phyloP scores from a whole-genome alignment of 257 asterid genomes.

The Paulownia fortunei region DNA sequence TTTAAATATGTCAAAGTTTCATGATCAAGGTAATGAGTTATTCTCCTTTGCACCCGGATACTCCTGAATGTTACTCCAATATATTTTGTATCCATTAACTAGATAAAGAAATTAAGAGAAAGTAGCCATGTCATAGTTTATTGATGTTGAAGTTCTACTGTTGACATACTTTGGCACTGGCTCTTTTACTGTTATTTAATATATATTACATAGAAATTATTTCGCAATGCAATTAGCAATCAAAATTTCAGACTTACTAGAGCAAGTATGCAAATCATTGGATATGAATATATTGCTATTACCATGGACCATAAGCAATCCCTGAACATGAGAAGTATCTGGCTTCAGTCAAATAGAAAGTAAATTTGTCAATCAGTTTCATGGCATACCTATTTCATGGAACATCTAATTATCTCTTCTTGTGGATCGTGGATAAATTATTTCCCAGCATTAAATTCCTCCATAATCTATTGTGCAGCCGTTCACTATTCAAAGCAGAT shows the following conservation, averaged over 20 bases:
- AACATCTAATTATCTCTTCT: slow-evolving; percentile 10
- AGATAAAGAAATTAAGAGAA: neutral
- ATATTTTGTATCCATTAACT: neutral
- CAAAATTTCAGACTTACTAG: neutral
- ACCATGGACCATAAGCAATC: neutral
- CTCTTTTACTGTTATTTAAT: neutral
- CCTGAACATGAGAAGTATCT: neutral
- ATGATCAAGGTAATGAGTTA: slow-evolving; percentile 22
- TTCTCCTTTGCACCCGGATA: neutral
- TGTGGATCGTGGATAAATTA: slow-evolving; percentile 1
- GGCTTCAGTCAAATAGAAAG: neutral
- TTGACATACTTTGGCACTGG: neutral
- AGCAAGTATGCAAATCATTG: neutral
- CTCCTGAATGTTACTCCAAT: neutral
- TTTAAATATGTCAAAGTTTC: slow-evolving; percentile 33
- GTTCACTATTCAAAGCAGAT: slow-evolving; percentile 43
- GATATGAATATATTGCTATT: neutral
- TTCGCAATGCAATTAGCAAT: neutral
- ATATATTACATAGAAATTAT: neutral
- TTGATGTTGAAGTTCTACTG: neutral
- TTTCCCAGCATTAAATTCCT: slow-evolving; percentile 2
- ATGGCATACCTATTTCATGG: slow-evolving; percentile 8
- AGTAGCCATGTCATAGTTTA: slow-evolving; percentile 8
- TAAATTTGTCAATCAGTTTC: neutral
- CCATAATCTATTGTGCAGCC: slow-evolving; percentile 39